Evolutionary conservation across 2,329 filamentous ascomycete genomes (phyloP), one percentile per base, ranked within the genome.

Genomic region (Aspergillus piperis): DNA sequence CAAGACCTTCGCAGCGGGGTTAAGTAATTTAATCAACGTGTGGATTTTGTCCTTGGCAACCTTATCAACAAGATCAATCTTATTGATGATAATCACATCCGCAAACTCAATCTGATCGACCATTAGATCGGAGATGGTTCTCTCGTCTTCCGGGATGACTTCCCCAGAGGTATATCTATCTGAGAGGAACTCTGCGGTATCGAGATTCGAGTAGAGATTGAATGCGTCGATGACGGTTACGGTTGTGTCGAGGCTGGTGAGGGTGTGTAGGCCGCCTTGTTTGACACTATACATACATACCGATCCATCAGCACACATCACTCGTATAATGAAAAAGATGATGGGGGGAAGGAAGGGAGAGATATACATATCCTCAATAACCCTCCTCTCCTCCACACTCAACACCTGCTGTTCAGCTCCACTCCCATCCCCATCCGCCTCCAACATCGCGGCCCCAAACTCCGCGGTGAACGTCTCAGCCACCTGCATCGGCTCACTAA

Each of bases 31-130:
- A 57, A 90, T 75, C 8, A 89, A 75, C 0, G 80, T 77, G 2
- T 79, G 71, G 57, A 90, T 80, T 3, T 83, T 77, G 4, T 73
- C 67, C 17, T 81, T 77, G 0, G 78, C 81, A 19, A 69, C 75
- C 5, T 75, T 71, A 42, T 80, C 73, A 13, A 90, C 85, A 61
- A 86, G 84, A 62, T 90, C 88, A 5, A 84, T 78, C 73, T 91
- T 91, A 75, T 91, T 91, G 19, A 91, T 75, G 3, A 91, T 81
- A 13, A 91, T 82, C 6, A 91, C 88, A 64, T 91, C 88, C 0
- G 89, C 88, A 66, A 92, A 92, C 73, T 92, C 89, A 61, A 91
- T 89, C 68, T 91, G 89, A 66, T 91, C 89, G 0, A 90, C 88
- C 82, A 91, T 89, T 0, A 92, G 80, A 65, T 91, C 88, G 0